Base-by-base conservation (phyloP, 805 yeast species). In the Metschnikowia shivogae region DNA sequence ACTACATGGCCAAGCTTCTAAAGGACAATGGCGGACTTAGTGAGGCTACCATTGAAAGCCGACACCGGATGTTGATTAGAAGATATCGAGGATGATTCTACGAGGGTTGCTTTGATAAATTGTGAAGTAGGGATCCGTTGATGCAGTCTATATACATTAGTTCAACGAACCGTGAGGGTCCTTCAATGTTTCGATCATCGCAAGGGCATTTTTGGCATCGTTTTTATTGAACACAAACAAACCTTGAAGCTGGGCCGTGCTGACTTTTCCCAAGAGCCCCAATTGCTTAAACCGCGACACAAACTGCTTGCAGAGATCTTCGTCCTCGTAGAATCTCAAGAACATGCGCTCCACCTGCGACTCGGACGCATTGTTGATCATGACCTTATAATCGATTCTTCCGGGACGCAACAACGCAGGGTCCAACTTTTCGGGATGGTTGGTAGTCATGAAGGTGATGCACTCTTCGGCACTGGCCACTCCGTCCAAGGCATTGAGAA, bases 391-490 rank as follows among this genome's bases (percentile, higher is more conserved):
- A 61, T 93, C 99, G 28, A 93, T 84, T 65, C 99, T 76, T 2
- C 99, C 99, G 0, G 99, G 99, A 53, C 99, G 76, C 62, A 93
- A 68, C 36, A 93, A 75, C 0, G 99, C 99, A 1, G 97, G 89
- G 58, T 93, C 99, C 32, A 93, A 71, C 51, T 80, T 80, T 51
- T 93, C 98, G 0, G 97, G 97, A 60, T 93, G 99, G 64, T 93
- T 93, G 17, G 99, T 92, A 17, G 99, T 93, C 99, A 93, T 93
- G 65, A 93, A 93, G 0, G 97, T 92, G 29, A 93, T 76, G 37
- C 96, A 85, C 60, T 93, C 98, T 60, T 93, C 99, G 1, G 97
- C 96, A 26, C 96, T 87, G 3, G 98, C 93, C 13, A 93, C 98
- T 38, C 99, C 99, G 63, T 93, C 99, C 39, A 93, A 72, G 0